Evolutionary conservation across 2,329 filamentous ascomycete genomes (phyloP).

Genomic region (Diaporthe capsici): DNA sequence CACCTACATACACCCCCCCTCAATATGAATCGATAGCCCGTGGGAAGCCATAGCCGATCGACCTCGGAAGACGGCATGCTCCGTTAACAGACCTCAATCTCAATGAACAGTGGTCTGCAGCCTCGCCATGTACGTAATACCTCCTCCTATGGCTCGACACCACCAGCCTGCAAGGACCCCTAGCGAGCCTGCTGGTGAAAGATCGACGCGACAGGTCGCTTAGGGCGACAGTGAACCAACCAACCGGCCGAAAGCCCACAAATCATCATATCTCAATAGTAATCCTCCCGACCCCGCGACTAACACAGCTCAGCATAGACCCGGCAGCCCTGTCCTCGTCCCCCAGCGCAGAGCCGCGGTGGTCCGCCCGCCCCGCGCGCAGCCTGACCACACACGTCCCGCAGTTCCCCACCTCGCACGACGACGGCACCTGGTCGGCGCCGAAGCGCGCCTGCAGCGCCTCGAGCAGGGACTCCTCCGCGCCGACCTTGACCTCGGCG

Average conservation of each 20-base stretch:
- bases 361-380: constrained; percentile 60
- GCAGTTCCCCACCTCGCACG: constrained; percentile 69
- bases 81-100: neutral
- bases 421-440: constrained; percentile 58
- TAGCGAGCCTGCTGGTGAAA: neutral
- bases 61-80: neutral
- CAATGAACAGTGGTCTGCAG: neutral
- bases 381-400: constrained; percentile 65
- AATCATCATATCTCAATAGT: constrained; percentile 60
- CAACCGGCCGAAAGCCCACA: no score
- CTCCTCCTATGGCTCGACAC: neutral
- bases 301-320: constrained; percentile 66
- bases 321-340: constrained; percentile 58
- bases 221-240: neutral
- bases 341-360: constrained; percentile 63
- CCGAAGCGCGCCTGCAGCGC: constrained; percentile 60
- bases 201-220: neutral
- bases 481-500: constrained; percentile 59
- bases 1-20: neutral
- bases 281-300: constrained; percentile 65
- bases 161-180: neutral
- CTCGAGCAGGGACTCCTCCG: constrained; percentile 65
- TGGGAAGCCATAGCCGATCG: neutral
- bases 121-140: neutral
- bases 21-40: neutral